Conservation (phyloP, 495 filamentous ascomycete species). For the Podospora fimiseda region DNA sequence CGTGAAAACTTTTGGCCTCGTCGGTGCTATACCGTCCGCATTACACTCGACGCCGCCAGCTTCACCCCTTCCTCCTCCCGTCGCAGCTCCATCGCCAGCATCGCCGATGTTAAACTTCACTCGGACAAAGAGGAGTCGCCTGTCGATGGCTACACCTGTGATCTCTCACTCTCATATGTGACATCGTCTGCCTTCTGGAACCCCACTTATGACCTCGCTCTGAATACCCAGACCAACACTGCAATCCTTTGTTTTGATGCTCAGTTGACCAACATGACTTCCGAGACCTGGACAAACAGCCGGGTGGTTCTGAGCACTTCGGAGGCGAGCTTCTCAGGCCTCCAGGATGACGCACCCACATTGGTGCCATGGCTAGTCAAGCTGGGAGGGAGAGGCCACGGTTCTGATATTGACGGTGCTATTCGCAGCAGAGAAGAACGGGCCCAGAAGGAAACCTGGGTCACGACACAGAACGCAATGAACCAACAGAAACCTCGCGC, state of each 20-base stretch:
- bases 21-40: slow-evolving; percentile 49
- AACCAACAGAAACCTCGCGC: slow-evolving; percentile 27
- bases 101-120: slow-evolving; percentile 25
- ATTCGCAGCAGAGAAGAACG: slow-evolving; percentile 26
- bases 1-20: slow-evolving; percentile 51
- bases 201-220: slow-evolving; percentile 58
- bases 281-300: slow-evolving; percentile 62
- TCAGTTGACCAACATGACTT: slow-evolving; percentile 56
- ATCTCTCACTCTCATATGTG: slow-evolving; percentile 57
- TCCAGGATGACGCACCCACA: slow-evolving; percentile 52
- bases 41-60: slow-evolving; percentile 49
- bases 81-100: slow-evolving; percentile 45
- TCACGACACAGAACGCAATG: slow-evolving; percentile 14
- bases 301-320: slow-evolving; percentile 62
- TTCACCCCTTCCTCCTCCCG: slow-evolving; percentile 51
- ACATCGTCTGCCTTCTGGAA: slow-evolving; percentile 56
- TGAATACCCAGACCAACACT: slow-evolving; percentile 51
- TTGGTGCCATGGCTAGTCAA: slow-evolving; percentile 57
- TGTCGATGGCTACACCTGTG: slow-evolving; percentile 30
- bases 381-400: slow-evolving; percentile 26
- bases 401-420: slow-evolving; percentile 13
- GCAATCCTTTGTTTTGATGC: slow-evolving; percentile 57
- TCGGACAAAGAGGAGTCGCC: slow-evolving; percentile 21
- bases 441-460: slow-evolving; percentile 18
- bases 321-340: slow-evolving; percentile 56